Base-by-base conservation (phyloP, 331 rosid genomes). In the Pyrus hybrid region DNA sequence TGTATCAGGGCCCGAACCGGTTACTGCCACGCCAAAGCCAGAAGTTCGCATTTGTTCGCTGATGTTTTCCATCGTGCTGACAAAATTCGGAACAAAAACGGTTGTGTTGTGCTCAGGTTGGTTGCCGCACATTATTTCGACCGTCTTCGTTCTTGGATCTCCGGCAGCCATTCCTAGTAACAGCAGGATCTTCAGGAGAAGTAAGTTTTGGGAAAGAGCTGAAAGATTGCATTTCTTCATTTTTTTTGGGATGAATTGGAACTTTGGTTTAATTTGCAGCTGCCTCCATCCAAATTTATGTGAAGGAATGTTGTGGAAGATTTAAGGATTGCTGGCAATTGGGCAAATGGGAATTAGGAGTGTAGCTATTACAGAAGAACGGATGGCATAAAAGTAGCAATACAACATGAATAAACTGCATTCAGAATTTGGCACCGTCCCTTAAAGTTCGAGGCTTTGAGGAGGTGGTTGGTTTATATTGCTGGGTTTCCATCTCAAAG, bases 101-200 rank as follows among this genome's bases (percentile, higher is more conserved):
- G 78, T 80, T 13, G 74, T 18, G 72, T 94, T 88, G 72, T 87
- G 86, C 88, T 87, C 95, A 21, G 0, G 75, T 77, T 79, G 85
- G 5, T 47, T 63, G 49, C 88, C 85, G 78, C 99, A 94, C 14
- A 51, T 68, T 51, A 85, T 26, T 18, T 47, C 26, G 29, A 90
- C 86, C n/a, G 84, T 87, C 70, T 76, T 84, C 13, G 89, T 68
- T 77, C 99, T 87, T 79, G 99, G 92, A 80, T 87, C 95, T 66
- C 88, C 99, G 30, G 41, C 5, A 67, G 81, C 71, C 51, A 72
- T 67, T 75, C 85, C 64, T 56, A 83, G 79, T 17, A 85, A 69
- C 18, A 83, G 8, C 23, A 85, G 54, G 30, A 67, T 65, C 32
- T 73, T 61, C 65, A 79, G 21, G 64, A 83, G 63, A 54, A 87